Conservation (phyloP, 225 moss, liverwort and hornwort genomes). For the Pseudoscleropodium purum region DNA sequence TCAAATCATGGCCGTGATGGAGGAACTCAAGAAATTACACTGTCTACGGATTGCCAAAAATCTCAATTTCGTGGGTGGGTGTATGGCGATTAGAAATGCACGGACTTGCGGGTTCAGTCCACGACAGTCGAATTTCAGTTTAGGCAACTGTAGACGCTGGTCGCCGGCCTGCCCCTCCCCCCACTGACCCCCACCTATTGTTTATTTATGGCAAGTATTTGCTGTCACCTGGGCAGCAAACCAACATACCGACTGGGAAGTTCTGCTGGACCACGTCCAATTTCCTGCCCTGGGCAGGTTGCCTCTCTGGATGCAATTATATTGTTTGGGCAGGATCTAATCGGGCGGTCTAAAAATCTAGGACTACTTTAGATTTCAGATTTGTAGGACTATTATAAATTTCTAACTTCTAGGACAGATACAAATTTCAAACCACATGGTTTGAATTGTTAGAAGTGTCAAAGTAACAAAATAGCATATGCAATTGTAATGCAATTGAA, state of each 20-base stretch:
- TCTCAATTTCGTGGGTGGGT: neutral
- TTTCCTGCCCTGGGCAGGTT: neutral
- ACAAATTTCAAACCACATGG: too few species aligned
- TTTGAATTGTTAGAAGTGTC: too few species aligned
- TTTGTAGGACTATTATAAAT: too few species aligned
- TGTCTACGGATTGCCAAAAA: neutral
- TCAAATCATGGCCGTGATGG: neutral
- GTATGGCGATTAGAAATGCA: neutral
- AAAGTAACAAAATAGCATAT: too few species aligned
- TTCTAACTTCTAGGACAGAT: too few species aligned
- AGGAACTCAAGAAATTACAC: neutral
- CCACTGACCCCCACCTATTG: neutral
- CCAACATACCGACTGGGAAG: neutral
- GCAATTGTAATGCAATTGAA: too few species aligned
- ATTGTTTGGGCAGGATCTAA: neutral
- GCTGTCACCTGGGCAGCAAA: too few species aligned
- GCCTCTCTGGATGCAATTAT: too few species aligned
- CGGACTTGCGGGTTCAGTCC: neutral
- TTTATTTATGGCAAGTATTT: neutral
- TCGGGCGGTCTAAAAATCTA: too few species aligned
- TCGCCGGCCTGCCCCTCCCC: neutral
- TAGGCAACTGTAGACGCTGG: neutral
- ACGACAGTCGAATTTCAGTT: neutral
- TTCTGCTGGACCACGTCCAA: neutral
- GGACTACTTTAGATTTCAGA: too few species aligned